Percentiles rank a stretch among this genome's conserved stretches.
Evolutionary conservation across 1,284 basidiomycete genomes (phyloP).

Genomic region (Microbotryum silenes-acaulis): DNA sequence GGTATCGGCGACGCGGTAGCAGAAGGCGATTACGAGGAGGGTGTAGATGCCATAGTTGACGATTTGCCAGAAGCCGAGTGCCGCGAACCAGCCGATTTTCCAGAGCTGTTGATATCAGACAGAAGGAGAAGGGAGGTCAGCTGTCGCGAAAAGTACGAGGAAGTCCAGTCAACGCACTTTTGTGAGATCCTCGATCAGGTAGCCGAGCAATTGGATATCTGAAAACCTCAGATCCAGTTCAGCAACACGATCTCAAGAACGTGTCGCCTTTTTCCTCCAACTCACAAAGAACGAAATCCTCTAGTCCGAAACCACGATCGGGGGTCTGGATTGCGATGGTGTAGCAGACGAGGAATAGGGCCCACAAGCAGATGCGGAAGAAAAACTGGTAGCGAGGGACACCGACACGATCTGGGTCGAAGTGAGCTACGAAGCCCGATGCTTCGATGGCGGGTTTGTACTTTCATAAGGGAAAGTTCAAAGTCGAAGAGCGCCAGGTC

Average conservation of each 20-base stretch:
- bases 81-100: slow-evolving; percentile 19
- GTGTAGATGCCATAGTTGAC: slow-evolving; percentile 63
- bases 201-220: slow-evolving; percentile 33
- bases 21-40: slow-evolving; percentile 63
- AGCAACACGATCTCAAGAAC: background rate
- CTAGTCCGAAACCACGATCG: slow-evolving; percentile 34
- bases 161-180: slow-evolving; percentile 9
- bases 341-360: slow-evolving; percentile 74
- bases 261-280: too few species aligned
- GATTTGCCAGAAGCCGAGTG: slow-evolving; percentile 49
- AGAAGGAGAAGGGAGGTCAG: background rate
- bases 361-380: slow-evolving; percentile 61
- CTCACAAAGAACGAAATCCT: slow-evolving; percentile 24
- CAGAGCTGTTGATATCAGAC: slow-evolving; percentile 4
- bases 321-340: slow-evolving; percentile 35
- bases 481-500: background rate
- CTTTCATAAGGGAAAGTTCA: slow-evolving; percentile 36
- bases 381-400: slow-evolving; percentile 61
- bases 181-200: slow-evolving; percentile 33
- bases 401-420: slow-evolving; percentile 68
- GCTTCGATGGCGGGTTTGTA: slow-evolving; percentile 39
- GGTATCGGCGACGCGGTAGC: slow-evolving; percentile 61
- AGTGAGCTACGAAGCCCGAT: slow-evolving; percentile 57
- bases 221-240: slow-evolving; percentile 9
- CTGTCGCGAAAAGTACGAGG: too few species aligned